Base-by-base conservation (phyloP, 176 grass and related monocot species). In the Carex myosuroides region DNA sequence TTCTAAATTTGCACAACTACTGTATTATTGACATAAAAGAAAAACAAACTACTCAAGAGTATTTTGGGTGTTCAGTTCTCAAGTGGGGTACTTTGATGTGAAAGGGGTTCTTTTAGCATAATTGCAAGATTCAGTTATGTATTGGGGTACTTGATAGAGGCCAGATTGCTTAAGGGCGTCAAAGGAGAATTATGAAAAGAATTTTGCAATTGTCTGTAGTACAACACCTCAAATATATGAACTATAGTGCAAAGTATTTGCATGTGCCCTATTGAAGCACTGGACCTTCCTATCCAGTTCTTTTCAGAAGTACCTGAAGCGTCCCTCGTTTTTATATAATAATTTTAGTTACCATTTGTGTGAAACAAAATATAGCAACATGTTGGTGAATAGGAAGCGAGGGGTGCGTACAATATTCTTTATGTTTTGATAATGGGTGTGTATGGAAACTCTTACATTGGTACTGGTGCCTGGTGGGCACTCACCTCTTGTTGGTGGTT, bases 81-180 rank as follows among this genome's bases (percentile, higher is more conserved):
- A 60, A 60, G 18, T 60, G 57, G n/a, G 37, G 37, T 75, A 44
- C 69, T 70, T 80, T 30, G 39, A 29, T 48, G 69, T 76, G 22
- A 55, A 77, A 79, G 77, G 77, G 50, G 13, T 78, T 78, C 48
- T 33, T 22, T 78, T 32, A 33, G 73, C 24, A 78, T 57, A 30
- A 56, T 55, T 78, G 26, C 52, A 78, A 57, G 50, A 26, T 57
- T 41, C 66, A 70, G 16, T 42, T 41, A 42, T 70, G 35, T 70
- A 70, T 37, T 42, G 41, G 16, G 66, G 14, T 50, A 12, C 46
- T 50, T 50, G 46, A 50, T 50, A 50, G 46, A 50, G 9, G 10
- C 46, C 46, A 50, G 9, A 50, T 50, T 12, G 46, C 46, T 50
- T 50, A 50, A 50, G 9, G 46, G 46, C 2, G 46, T 11, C 10